phyloP scores from a whole-genome alignment of 2,329 filamentous ascomycete species.

The Raffaelea ambrosiae region DNA sequence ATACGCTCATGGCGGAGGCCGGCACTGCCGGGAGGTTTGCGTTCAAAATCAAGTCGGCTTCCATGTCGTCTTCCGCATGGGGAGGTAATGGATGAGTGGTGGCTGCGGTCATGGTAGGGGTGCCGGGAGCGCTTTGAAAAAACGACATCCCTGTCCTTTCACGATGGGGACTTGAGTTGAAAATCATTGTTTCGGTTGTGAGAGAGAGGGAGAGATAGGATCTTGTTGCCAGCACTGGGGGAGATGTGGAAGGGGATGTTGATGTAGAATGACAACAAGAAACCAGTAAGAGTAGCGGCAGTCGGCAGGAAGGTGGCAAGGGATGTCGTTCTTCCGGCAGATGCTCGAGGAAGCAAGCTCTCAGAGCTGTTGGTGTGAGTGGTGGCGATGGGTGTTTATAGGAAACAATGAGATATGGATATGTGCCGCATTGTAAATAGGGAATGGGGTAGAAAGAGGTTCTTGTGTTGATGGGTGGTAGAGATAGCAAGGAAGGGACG shows the following conservation, averaged over 20 bases:
- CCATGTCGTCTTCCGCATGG: conserved; percentile 20
- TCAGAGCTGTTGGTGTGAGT: not conserved
- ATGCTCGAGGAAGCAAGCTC: not conserved
- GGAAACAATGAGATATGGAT: conserved; percentile 3
- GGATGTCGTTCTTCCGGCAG: not conserved
- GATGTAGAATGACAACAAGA: conserved; percentile 1
- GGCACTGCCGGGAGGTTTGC: conserved; percentile 32
- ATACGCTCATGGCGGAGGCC: conserved; percentile 45
- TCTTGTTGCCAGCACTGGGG: no score
- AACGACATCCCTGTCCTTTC: not conserved
- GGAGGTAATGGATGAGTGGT: not conserved
- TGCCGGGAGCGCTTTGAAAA: not conserved
- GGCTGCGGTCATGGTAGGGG: not conserved
- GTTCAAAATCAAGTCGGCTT: conserved; percentile 34
- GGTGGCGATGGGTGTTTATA: not conserved
- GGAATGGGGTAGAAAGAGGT: not conserved
- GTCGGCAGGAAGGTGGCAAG: not conserved
- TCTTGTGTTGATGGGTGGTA: not conserved
- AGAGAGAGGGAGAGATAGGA: no score
- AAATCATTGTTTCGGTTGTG: conserved; percentile 2
- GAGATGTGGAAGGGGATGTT: not conserved
- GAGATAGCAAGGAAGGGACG: not conserved
- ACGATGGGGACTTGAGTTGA: conserved; percentile 2
- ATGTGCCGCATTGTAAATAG: conserved; percentile 10
- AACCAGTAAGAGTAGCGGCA: not conserved